Evolutionary conservation across 2,329 filamentous ascomycete species (phyloP).

Genomic region (Arthrobotrys pseudoclavata): DNA sequence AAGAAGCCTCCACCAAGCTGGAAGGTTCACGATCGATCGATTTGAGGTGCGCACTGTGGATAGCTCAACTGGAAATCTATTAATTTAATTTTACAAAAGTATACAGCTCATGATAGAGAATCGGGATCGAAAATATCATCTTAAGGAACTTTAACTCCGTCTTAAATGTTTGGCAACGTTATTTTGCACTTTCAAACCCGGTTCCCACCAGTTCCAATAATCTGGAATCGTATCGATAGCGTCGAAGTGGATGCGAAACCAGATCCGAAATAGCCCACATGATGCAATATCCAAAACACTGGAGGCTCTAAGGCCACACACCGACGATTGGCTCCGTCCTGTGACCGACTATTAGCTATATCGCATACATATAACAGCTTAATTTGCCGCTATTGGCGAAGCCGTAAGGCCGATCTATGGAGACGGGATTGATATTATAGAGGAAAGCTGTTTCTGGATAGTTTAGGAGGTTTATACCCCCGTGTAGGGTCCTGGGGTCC

Average conservation of each 20-base stretch:
- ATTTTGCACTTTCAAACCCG: conserved; percentile 2
- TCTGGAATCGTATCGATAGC: conserved; percentile 3
- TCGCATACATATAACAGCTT: background rate
- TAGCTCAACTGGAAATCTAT: background rate
- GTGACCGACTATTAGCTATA: conserved; percentile 34
- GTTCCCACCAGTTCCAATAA: background rate
- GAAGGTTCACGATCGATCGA: conserved; percentile 36
- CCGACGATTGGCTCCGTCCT: conserved; percentile 29
- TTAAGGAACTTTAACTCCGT: background rate
- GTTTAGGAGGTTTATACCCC: conserved; percentile 26
- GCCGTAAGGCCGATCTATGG: conserved; percentile 25
- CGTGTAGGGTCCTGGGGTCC: conserved; percentile 16
- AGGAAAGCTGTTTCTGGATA: conserved; percentile 3
- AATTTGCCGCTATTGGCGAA: conserved; percentile 49
- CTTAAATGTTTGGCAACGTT: background rate
- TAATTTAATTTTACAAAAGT: background rate
- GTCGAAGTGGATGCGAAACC: conserved; percentile 9
- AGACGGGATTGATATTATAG: conserved; percentile 14
- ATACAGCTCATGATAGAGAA: conserved; percentile 15
- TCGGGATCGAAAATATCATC: background rate
- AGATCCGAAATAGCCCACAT: conserved; percentile 2
- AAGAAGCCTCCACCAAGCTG: background rate
- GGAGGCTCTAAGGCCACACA: conserved; percentile 23
- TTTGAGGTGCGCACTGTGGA: background rate
- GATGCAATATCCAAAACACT: conserved; percentile 12